A percentile compares a stretch with the other conserved stretches of the same genome.
Conservation (phyloP, 1,139 yeast genomes). For the Lodderomyces margitis region DNA sequence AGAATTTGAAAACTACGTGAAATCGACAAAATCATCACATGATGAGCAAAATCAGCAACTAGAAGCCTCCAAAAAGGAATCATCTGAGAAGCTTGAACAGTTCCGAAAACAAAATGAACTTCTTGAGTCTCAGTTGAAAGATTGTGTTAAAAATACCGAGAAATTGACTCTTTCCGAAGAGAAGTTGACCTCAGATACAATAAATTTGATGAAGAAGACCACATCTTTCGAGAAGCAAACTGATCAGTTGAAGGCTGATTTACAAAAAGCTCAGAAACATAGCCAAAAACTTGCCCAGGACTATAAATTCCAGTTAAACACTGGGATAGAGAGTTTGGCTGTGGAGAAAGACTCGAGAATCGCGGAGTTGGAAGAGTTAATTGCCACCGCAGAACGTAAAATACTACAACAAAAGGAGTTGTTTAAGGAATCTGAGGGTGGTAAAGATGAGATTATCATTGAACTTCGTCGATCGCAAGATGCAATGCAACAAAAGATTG, state of each 20-base stretch:
- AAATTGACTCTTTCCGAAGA: constrained; percentile 7
- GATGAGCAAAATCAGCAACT: constrained; percentile 5
- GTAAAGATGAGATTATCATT: constrained; percentile 12
- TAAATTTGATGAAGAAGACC: constrained; percentile 1
- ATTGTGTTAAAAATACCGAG: constrained; percentile 6
- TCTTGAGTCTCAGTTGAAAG: constrained; percentile 9
- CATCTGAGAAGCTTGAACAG: background rate
- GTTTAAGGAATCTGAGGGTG: constrained; percentile 4
- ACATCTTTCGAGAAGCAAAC: background rate
- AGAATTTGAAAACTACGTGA: constrained; percentile 7
- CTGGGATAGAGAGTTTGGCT: constrained; percentile 28
- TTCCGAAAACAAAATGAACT: background rate
- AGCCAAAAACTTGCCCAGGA: constrained; percentile 19
- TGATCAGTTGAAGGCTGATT: constrained; percentile 2
- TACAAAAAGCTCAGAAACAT: constrained; percentile 3
- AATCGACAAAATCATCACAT: constrained; percentile 4
- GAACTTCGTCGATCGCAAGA: constrained; percentile 10
- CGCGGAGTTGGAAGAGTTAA: constrained; percentile 11
- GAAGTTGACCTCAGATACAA: constrained; percentile 2
- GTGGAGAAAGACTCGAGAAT: constrained; percentile 27
- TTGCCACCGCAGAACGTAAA: constrained; percentile 9
- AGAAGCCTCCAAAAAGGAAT: constrained; percentile 3
- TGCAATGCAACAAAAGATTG: constrained; percentile 7
- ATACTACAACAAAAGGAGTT: constrained; percentile 4
- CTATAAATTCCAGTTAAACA: constrained; percentile 29